Conservation (phyloP, 805 yeast species). For the Monosporozyma aquatica region DNA sequence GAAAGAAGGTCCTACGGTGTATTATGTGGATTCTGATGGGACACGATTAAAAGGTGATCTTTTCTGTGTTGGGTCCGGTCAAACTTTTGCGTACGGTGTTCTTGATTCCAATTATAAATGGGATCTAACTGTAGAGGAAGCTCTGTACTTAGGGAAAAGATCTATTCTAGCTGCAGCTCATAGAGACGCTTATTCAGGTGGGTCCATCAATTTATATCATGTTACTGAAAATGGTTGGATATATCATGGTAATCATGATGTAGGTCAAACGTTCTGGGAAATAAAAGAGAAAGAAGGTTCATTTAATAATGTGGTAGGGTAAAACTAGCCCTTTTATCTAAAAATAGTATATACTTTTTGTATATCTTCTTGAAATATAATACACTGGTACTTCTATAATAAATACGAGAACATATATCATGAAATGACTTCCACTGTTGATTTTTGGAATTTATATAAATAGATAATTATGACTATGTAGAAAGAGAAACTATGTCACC, state of each 20-base stretch:
- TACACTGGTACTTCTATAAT: no score
- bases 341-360: no score
- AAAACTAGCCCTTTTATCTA: conserved; percentile 1
- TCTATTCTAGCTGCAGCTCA: conserved; percentile 96
- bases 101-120: conserved; percentile 84
- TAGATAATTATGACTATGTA: no score
- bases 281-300: conserved; percentile 81
- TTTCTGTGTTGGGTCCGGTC: conserved; percentile 98
- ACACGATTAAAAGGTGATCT: conserved; percentile 89
- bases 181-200: conserved; percentile 97
- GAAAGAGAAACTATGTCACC: no score
- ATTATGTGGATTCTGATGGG: conserved; percentile 95
- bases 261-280: conserved; percentile 86
- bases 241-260: conserved; percentile 91
- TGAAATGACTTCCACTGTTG: no score
- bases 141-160: conserved; percentile 87
- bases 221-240: conserved; percentile 92
- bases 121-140: conserved; percentile 90
- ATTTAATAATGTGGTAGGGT: conserved; percentile 64
- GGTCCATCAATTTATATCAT: conserved; percentile 87
- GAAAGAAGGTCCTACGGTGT: conserved; percentile 91
- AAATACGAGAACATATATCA: no score
- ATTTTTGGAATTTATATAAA: no score
- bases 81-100: conserved; percentile 98
- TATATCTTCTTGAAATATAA: no score